Percentiles rank a stretch among this genome's conserved stretches.
phyloP scores from a whole-genome alignment of 1,284 basidiomycete species.

The Agroathelia rolfsii region DNA sequence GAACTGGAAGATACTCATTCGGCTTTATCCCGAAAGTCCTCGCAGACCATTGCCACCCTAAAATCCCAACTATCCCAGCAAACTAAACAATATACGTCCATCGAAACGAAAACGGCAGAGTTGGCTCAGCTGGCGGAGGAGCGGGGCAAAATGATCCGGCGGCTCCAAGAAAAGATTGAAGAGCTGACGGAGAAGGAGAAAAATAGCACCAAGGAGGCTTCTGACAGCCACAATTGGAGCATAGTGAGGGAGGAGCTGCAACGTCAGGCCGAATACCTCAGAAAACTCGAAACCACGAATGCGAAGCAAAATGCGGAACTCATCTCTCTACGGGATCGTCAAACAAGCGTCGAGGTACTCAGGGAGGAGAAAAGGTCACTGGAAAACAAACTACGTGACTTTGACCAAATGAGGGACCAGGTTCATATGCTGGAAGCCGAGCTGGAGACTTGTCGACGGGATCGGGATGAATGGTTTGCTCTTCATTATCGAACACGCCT shows the following conservation, averaged over 20 bases:
- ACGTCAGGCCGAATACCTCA: slow-evolving; percentile 50
- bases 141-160: slow-evolving; percentile 28
- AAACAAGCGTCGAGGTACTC: slow-evolving; percentile 57
- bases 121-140: slow-evolving; percentile 31
- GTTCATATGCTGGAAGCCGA: slow-evolving; percentile 53
- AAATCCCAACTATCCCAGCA: slow-evolving; percentile 38
- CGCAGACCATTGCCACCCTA: slow-evolving; percentile 36
- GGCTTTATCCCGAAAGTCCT: slow-evolving; percentile 31
- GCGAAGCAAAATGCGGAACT: slow-evolving; percentile 47
- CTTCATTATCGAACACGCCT: too few relatives aligned
- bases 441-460: slow-evolving; percentile 42
- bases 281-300: slow-evolving; percentile 56
- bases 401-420: slow-evolving; percentile 49
- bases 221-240: slow-evolving; percentile 40
- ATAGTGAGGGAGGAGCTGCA: slow-evolving; percentile 55
- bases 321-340: slow-evolving; percentile 38
- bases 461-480: slow-evolving; percentile 45
- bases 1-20: slow-evolving; percentile 46
- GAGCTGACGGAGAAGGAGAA: slow-evolving; percentile 23
- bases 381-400: slow-evolving; percentile 40
- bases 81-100: slow-evolving; percentile 28
- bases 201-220: slow-evolving; percentile 14
- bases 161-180: slow-evolving; percentile 39
- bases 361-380: slow-evolving; percentile 65
- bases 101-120: slow-evolving; percentile 36